Evolutionary conservation across 805 yeast genomes (phyloP).

Genomic region (Wickerhamomyces canadensis): DNA sequence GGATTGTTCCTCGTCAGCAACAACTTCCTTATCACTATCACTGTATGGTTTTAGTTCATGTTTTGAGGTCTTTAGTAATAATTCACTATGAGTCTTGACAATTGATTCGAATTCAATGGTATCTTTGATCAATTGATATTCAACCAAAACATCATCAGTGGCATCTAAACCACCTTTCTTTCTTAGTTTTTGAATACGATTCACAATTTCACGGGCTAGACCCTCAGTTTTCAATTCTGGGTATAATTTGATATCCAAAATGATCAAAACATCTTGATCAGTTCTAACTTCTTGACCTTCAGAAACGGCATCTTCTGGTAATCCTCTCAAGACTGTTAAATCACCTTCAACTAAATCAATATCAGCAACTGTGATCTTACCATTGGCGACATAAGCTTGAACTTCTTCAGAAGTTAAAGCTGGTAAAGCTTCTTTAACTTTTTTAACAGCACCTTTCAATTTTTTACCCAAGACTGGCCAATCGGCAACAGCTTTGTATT

Average conservation of each 20-base stretch:
- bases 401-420: slow-evolving; percentile 75
- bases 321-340: slow-evolving; percentile 81
- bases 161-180: slow-evolving; percentile 93
- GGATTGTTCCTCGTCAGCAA: slow-evolving; percentile 85
- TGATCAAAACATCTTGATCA: slow-evolving; percentile 82
- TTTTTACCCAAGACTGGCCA: slow-evolving; percentile 99
- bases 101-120: slow-evolving; percentile 60
- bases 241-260: slow-evolving; percentile 81
- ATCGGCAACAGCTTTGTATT: slow-evolving; percentile 92
- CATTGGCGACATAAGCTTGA: slow-evolving; percentile 62
- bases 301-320: slow-evolving; percentile 60
- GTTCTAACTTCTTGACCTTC: slow-evolving; percentile 84
- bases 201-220: slow-evolving; percentile 90
- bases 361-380: slow-evolving; percentile 82
- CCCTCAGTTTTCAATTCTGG: slow-evolving; percentile 92
- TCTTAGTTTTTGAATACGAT: slow-evolving; percentile 95
- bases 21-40: slow-evolving; percentile 41
- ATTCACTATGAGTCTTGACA: slow-evolving; percentile 55
- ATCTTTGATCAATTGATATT: slow-evolving; percentile 60
- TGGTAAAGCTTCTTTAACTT: slow-evolving; percentile 93
- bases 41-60: slow-evolving; percentile 39
- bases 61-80: slow-evolving; percentile 76
- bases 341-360: slow-evolving; percentile 85
- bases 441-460: slow-evolving; percentile 87
- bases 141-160: slow-evolving; percentile 90